Conservation (phyloP, 202 grass and related monocot species). For the Elaeis oleifera region DNA sequence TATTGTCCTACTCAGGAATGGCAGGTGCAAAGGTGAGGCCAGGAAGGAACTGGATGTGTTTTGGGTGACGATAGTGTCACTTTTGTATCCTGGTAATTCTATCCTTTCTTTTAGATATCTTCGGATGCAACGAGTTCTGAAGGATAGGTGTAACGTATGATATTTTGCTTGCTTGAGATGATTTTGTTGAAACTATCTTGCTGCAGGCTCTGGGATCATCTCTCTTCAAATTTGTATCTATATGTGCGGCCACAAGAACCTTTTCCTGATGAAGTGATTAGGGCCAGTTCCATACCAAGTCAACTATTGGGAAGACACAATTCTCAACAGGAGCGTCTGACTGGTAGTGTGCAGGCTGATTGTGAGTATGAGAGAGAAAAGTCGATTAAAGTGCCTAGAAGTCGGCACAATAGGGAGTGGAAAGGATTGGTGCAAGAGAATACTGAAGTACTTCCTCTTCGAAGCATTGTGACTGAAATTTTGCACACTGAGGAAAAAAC, state of each 20-base stretch:
- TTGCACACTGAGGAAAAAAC: conserved; percentile 56
- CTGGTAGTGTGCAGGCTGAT: conserved; percentile 34
- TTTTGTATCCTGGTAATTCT: conserved; percentile 64
- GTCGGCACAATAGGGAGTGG: conserved; percentile 51
- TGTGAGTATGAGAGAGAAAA: conserved; percentile 32
- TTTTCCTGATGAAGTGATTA: conserved; percentile 23
- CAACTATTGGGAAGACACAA: conserved; percentile 30
- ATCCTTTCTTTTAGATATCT: conserved; percentile 4
- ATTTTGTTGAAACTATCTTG: conserved; percentile 8
- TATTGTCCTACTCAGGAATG: conserved; percentile 42
- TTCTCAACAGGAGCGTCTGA: conserved; percentile 15
- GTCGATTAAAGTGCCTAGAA: conserved; percentile 30
- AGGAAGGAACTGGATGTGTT: conserved; percentile 46
- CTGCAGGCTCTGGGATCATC: conserved; percentile 82
- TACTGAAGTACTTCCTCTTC: conserved; percentile 62
- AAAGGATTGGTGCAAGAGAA: conserved; percentile 41
- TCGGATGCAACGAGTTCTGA: not conserved
- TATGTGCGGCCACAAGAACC: conserved; percentile 42
- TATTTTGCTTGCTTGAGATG: not conserved
- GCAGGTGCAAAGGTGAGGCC: conserved; percentile 35
- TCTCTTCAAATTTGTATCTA: conserved; percentile 52
- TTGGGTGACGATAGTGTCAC: conserved; percentile 31
- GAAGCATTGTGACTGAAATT: conserved; percentile 67
- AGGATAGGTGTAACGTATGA: not conserved
- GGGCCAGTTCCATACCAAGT: conserved; percentile 26